These are phyloP conservation scores for Moniliophthora roreri DNA, from an alignment of 1,284 basidiomycete genomes.

Conservation along the genomic window DNA sequence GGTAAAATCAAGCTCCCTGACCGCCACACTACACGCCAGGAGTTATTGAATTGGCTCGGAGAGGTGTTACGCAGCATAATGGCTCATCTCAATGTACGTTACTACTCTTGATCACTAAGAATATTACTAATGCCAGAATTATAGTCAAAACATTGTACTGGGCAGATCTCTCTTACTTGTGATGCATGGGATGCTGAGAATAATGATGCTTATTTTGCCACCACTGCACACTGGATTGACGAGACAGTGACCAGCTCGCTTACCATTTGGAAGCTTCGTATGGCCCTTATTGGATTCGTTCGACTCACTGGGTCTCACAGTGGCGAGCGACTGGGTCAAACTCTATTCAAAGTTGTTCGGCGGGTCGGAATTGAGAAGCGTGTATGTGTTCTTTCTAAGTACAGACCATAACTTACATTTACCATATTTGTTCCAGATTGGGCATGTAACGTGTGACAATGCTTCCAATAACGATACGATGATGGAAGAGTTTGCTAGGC, in stretches of 20 bases:
- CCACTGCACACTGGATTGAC: not conserved
- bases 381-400: conserved; percentile 19
- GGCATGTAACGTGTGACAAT: conserved; percentile 34
- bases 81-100: not conserved
- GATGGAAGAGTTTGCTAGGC: conserved; percentile 22
- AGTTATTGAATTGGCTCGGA: not conserved
- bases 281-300: conserved; percentile 33
- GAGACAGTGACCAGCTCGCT: conserved; percentile 3
- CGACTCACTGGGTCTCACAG: conserved; percentile 32
- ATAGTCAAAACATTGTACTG: not conserved
- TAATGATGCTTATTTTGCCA: not conserved
- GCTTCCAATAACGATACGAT: conserved; percentile 33
- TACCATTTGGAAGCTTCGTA: conserved; percentile 24
- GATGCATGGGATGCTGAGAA: not conserved
- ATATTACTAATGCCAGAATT: not conserved
- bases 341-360: conserved; percentile 29
- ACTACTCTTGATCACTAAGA: not conserved
- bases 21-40: not conserved
- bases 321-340: conserved; percentile 28
- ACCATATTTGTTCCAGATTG: conserved; percentile 24
- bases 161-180: not conserved
- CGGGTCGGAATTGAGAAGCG: conserved; percentile 25
- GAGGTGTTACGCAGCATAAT: not conserved
- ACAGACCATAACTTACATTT: conserved; percentile 7
- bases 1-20: not conserved